These are phyloP conservation scores for Aspergillus hiratsukae DNA, from an alignment of 2,329 filamentous ascomycete genomes.

Conservation along the genomic window DNA sequence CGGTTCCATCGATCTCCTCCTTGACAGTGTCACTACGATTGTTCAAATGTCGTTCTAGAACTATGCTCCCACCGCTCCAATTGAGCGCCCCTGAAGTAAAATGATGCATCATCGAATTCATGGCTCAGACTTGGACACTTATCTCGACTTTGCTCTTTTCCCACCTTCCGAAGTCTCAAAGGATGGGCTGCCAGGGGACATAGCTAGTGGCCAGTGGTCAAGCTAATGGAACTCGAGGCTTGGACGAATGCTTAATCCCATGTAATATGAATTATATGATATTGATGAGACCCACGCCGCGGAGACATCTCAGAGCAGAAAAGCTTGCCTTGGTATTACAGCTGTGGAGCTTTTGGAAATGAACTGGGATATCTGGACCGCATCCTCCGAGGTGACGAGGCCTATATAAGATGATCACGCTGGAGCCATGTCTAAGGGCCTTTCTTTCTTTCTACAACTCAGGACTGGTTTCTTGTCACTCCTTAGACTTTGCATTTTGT, in stretches of 20 bases:
- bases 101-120: not conserved
- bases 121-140: not conserved
- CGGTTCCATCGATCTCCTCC: not conserved
- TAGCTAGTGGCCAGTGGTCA: not conserved
- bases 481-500: not conserved
- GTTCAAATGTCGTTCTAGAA: not conserved
- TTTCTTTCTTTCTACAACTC: conserved; percentile 2
- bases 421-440: not conserved
- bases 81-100: not conserved
- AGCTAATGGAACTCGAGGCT: not conserved
- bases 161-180: too few species aligned
- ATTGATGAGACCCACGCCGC: not conserved
- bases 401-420: not conserved
- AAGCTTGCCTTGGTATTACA: not conserved
- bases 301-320: not conserved
- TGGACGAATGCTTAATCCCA: not conserved
- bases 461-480: conserved; percentile 20
- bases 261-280: not conserved
- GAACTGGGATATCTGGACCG: not conserved
- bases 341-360: not conserved
- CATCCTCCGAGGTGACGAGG: not conserved
- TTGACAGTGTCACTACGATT: not conserved
- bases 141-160: not conserved
- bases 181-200: not conserved
- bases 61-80: not conserved